Evolutionary conservation across 2,329 filamentous ascomycete species (phyloP).

Genomic region (Biscogniauxia marginata): DNA sequence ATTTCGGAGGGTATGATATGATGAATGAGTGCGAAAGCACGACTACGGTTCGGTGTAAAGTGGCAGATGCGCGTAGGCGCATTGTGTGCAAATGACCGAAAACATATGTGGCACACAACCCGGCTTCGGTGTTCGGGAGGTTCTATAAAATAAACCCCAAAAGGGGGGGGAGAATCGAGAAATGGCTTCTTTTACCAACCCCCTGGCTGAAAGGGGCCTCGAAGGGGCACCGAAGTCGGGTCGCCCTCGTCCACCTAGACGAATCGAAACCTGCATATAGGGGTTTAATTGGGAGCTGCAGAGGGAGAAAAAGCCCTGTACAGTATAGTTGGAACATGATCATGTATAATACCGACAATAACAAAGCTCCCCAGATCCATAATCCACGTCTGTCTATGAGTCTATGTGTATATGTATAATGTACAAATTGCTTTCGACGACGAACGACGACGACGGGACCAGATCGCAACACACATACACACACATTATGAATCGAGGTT

Average conservation of each 20-base stretch:
- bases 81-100: too few species aligned
- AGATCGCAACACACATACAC: constrained; percentile 16
- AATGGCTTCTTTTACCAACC: too few species aligned
- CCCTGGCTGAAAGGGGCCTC: too few species aligned
- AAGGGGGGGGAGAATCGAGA: background rate
- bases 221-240: background rate
- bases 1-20: too few species aligned
- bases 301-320: too few species aligned
- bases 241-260: background rate
- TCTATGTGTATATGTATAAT: constrained; percentile 29
- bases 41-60: too few species aligned
- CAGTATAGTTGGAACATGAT: constrained; percentile 3
- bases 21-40: too few species aligned
- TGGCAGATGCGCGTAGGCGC: too few species aligned
- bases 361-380: background rate
- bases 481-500: constrained; percentile 43
- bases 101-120: background rate
- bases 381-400: constrained; percentile 8
- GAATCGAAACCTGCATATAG: too few species aligned
- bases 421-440: constrained; percentile 30
- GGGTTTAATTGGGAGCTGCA: too few species aligned
- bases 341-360: too few species aligned
- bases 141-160: background rate
- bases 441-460: constrained; percentile 1
- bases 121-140: background rate